Percentiles rank a stretch among this genome's conserved stretches.
Conservation (phyloP, 2,329 filamentous ascomycete species). For the Monosporascus sp. region DNA sequence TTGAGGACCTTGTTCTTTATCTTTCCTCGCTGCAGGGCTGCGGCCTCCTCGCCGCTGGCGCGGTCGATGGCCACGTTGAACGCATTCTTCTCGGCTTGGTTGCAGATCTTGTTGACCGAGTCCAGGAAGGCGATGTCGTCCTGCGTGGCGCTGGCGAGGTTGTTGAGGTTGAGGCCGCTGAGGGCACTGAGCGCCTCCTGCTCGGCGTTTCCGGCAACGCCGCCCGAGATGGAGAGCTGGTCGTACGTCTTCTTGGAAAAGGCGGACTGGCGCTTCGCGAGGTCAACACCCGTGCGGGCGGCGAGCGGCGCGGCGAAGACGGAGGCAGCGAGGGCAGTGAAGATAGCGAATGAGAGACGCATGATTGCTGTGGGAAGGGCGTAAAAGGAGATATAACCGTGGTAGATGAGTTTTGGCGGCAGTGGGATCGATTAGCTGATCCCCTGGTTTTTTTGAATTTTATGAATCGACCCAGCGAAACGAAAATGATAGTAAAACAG, state of each 20-base stretch:
- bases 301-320: neutral
- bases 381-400: conserved; percentile 2
- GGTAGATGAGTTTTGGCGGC: conserved; percentile 8
- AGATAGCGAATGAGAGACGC: conserved; percentile 21
- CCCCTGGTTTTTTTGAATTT: neutral
- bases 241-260: conserved; percentile 33
- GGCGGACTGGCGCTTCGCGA: conserved; percentile 12
- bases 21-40: conserved; percentile 48
- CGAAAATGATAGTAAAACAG: conserved; percentile 1
- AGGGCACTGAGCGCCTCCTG: conserved; percentile 38
- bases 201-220: conserved; percentile 39
- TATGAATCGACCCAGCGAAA: neutral
- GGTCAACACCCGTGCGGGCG: neutral
- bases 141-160: conserved; percentile 38
- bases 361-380: conserved; percentile 8
- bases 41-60: conserved; percentile 38
- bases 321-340: conserved; percentile 15
- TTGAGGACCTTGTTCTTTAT: conserved; percentile 59
- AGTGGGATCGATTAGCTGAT: conserved; percentile 1
- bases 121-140: conserved; percentile 45
- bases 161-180: conserved; percentile 29
- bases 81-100: conserved; percentile 46
- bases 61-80: conserved; percentile 51
- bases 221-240: conserved; percentile 42
- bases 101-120: conserved; percentile 46